Evolutionary conservation across 176 grass and related monocot genomes (phyloP), one percentile per base, ranked within the genome.

Genomic region (Neostapfia colusana): DNA sequence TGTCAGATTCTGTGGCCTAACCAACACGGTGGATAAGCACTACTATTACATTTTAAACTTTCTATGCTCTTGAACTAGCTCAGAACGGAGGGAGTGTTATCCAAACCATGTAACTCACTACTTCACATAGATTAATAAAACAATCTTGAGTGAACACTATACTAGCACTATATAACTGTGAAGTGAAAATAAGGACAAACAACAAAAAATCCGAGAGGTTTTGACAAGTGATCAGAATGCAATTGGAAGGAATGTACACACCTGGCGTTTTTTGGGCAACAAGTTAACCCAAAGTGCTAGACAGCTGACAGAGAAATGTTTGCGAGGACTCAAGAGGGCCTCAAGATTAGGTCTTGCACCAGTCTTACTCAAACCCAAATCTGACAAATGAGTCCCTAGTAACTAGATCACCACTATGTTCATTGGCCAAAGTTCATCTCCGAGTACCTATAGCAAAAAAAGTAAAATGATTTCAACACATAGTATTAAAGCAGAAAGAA

Each of bases 371-470:
- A 54, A 75, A 83, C 37, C 51, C 75, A 74, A 74, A 88, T 53
- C 69, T 73, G 38, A 51, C 21, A 82, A 40, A 51, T 51, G 65
- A 74, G 63, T 53, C 61, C 69, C 57, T 54, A 9, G 31, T 79
- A 68, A 45, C 18, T 73, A 55, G 16, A 74, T 79, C 75, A 18
- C 49, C 7, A 44, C 59, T 81, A 77, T 72, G 63, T 68, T 95
- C 77, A 88, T 46, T 90, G 83, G 58, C 91, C 95, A 89, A 99
- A 95, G 79, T 94, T 98, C 91, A 98, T 98, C 78, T 94, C 89
- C 2, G 91, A 99, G 63, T 99, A 99, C 67, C 95, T 98, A 78
- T 2, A 57, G 53, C 42, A 85, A 78, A 74, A 74, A 74, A 74
- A 14, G 34, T 55, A 63, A 25, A 73, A 42, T 80, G 23, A 42